Conservation (phyloP, 1,284 basidiomycete species). For the Cutaneotrichosporon cavernicola region DNA sequence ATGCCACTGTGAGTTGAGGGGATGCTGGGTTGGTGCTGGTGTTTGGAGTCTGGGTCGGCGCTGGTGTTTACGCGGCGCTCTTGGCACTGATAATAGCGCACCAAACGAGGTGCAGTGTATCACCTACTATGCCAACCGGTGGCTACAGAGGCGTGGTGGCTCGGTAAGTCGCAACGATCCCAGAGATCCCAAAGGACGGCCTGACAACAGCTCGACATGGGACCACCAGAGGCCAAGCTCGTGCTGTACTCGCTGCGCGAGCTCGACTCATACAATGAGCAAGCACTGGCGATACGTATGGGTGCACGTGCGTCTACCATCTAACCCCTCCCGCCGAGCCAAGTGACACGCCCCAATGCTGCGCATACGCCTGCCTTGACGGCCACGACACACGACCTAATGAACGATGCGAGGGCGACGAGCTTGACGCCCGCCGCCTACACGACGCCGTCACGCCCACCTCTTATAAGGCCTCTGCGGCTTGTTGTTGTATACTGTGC, state of each 20-base stretch:
- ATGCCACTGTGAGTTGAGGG: neutral
- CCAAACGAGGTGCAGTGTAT: neutral
- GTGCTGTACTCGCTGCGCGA: constrained; percentile 9
- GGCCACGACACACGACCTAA: neutral
- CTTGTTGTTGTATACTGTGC: neutral
- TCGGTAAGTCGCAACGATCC: no score
- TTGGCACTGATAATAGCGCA: neutral
- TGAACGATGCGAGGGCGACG: neutral
- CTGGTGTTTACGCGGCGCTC: neutral
- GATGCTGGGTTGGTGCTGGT: neutral
- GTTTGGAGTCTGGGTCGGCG: neutral
- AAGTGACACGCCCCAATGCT: neutral
- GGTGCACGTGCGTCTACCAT: neutral
- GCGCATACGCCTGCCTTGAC: neutral
- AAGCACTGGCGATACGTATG: constrained; percentile 3
- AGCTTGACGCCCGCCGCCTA: neutral
- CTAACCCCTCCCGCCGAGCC: neutral
- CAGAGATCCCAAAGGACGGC: no score
- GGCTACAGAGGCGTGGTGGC: constrained; percentile 8
- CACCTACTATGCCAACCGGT: neutral
- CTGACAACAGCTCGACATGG: constrained; percentile 10
- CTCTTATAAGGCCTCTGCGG: neutral
- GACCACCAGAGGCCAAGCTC: constrained; percentile 6
- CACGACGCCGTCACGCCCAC: neutral
- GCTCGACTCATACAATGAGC: constrained; percentile 2